Conservation (phyloP, 495 filamentous ascomycete genomes). For the Cudoniella acicularis region DNA sequence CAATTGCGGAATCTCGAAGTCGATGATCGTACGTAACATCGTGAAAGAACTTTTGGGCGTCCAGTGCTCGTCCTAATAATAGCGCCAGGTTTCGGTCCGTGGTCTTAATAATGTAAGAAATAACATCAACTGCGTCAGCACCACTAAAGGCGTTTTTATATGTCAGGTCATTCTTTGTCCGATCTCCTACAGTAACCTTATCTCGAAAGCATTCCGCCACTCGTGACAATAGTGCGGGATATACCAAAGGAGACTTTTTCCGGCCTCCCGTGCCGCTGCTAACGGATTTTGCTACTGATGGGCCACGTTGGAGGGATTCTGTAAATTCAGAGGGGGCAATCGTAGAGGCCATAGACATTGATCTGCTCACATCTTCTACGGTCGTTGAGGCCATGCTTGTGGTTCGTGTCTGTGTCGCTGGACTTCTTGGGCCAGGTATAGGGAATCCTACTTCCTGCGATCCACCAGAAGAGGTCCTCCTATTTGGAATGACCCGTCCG, state of each 20-base stretch:
- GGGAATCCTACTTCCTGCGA: conserved; percentile 16
- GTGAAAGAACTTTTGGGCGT: conserved; percentile 99
- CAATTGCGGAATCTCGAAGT: conserved; percentile 80
- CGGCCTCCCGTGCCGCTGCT: conserved; percentile 33
- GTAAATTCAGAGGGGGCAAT: conserved; percentile 43
- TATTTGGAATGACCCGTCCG: conserved; percentile 77
- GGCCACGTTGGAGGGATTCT: conserved; percentile 40
- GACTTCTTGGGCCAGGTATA: conserved; percentile 13
- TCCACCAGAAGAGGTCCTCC: conserved; percentile 34
- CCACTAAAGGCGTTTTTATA: conserved; percentile 97
- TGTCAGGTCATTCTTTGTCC: conserved; percentile 92
- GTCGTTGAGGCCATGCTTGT: conserved; percentile 50
- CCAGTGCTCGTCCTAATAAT: conserved; percentile 86
- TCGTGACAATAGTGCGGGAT: conserved; percentile 85
- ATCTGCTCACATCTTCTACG: conserved; percentile 39
- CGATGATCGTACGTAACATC: conserved; percentile 98
- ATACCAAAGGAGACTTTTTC: conserved; percentile 67
- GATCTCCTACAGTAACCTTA: conserved; percentile 74
- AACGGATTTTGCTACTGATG: conserved; percentile 26
- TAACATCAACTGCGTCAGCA: conserved; percentile 90
- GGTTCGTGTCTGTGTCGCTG: conserved; percentile 34
- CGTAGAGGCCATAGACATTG: conserved; percentile 92
- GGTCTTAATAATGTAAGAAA: conserved; percentile 92
- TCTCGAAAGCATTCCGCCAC: conserved; percentile 90
- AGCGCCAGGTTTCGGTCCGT: conserved; percentile 93